Evolutionary conservation across 2,329 filamentous ascomycete genomes (phyloP), one percentile per base, ranked within the genome.

Genomic region (Macrophomina tecta): DNA sequence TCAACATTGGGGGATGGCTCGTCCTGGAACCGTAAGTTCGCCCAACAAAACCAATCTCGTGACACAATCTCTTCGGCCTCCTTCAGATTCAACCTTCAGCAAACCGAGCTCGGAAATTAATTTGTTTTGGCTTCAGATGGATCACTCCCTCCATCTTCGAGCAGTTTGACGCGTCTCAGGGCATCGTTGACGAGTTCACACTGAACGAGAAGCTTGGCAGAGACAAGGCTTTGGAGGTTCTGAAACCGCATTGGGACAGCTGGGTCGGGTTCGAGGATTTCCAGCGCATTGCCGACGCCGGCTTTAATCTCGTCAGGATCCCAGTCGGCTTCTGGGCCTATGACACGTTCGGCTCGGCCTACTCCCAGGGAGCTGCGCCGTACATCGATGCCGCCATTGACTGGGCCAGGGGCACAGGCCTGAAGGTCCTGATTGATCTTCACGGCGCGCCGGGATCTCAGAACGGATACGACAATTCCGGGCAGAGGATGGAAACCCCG

Each of bases 381-480:
- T 88, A 87, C 70, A 76, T 88, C 14, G 85, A 87, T 67, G 77
- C 80, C 30, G 86, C 85, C 16, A 83, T 88, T 62, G 83, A 84
- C 55, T 89, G 86, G 86, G 83, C 86, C 4, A 73, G 84, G 49
- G 77, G 78, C 42, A 77, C 82, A 0, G 82, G 83, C 1, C 72
- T 87, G 45, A 86, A 87, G 73, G 80, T 88, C n/a, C 78, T 87
- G 71, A 83, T 89, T 55, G 86, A 89, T 70, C 79, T 88, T 6
- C 86, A 89, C 72, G 85, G 84, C 40, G 75, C 75, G 11, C 76
- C 76, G 1, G 82, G 82, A 48, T 82, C 79, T 2, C 86, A 88
- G 70, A 88, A 89, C 69, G 87, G 87, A 9, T 89, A 86, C 72
- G 87, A 89, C 74, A 89, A 89, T 74, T 87, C 83, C 48, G 87